Evolutionary conservation across 768 basidiomycete species (phyloP).

Genomic region (Nidula microcarpa): DNA sequence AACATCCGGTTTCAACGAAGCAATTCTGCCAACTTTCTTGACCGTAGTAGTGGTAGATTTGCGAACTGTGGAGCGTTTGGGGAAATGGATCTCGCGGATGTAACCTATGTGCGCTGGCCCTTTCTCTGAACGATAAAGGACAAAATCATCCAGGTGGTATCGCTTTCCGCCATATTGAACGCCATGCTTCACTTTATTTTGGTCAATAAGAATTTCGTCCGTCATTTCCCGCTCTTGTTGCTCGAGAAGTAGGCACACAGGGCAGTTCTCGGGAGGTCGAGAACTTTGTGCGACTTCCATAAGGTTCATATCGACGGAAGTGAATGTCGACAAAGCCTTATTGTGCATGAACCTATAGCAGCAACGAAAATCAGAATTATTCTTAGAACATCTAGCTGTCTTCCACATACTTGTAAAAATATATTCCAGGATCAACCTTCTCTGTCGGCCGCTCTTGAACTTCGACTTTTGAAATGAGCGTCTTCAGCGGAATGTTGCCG

Average conservation of each 20-base stretch:
- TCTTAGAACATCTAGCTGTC: conserved; percentile 3
- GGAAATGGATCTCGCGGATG: conserved; percentile 29
- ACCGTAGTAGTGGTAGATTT: conserved; percentile 22
- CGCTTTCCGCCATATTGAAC: conserved; percentile 40
- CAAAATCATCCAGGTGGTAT: conserved; percentile 65
- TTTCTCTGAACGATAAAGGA: conserved; percentile 40
- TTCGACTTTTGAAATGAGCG: conserved; percentile 45
- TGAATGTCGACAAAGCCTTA: conserved; percentile 40
- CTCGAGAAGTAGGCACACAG: conserved; percentile 34
- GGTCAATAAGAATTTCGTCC: conserved; percentile 25
- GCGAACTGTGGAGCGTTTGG: conserved; percentile 7
- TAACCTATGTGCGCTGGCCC: conserved; percentile 60
- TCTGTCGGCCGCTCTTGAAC: conserved; percentile 31
- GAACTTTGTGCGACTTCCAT: conserved; percentile 16
- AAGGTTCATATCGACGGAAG: conserved; percentile 28
- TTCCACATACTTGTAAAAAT: conserved; percentile 51
- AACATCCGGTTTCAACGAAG: conserved; percentile 26
- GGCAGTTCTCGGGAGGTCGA: conserved; percentile 50
- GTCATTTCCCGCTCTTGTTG: conserved; percentile 25
- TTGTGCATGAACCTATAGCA: conserved; percentile 48
- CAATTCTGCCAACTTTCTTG: conserved; percentile 48
- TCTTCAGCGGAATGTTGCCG: conserved; percentile 29
- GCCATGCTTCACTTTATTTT: conserved; percentile 26
- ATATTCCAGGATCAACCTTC: conserved; percentile 31
- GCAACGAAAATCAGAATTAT: not conserved